Percentiles rank a stretch among this genome's conserved stretches.
Evolutionary conservation across 2,329 filamentous ascomycete genomes (phyloP).

Genomic region (Coniochaeta sp.): DNA sequence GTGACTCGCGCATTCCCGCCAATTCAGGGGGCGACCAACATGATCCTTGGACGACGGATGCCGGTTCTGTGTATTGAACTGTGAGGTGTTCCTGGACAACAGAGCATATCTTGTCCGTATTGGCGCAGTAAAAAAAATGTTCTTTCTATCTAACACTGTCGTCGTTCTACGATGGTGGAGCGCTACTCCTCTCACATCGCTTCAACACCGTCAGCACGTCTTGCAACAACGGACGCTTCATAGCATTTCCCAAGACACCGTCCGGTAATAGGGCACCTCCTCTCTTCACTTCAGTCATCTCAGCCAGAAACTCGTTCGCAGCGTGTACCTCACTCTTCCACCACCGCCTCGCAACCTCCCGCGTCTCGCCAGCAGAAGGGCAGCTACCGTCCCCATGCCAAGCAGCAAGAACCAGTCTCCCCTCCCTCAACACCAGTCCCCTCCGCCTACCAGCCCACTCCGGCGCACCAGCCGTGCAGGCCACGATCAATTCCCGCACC

Average conservation of each 20-base stretch:
- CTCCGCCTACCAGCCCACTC: constrained; percentile 11
- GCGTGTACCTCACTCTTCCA: constrained; percentile 10
- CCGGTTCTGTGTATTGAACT: no score
- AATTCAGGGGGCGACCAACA: no score
- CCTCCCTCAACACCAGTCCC: constrained; percentile 7
- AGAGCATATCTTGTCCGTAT: no score
- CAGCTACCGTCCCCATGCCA: neutral
- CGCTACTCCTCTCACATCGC: neutral
- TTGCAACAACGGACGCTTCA: neutral
- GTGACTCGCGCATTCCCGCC: no score
- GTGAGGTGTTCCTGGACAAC: no score
- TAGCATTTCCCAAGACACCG: neutral
- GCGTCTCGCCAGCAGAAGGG: neutral
- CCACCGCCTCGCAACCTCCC: constrained; percentile 6
- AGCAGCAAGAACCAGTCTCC: constrained; percentile 9
- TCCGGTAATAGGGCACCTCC: neutral
- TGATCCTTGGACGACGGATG: no score
- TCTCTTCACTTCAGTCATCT: neutral
- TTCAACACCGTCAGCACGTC: neutral
- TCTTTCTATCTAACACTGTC: no score
- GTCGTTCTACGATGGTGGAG: no score
- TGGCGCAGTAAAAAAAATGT: no score
- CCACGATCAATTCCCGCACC: constrained; percentile 9
- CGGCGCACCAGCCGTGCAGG: constrained; percentile 13
- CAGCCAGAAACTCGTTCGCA: constrained; percentile 6